Evolutionary conservation across 768 basidiomycete genomes (phyloP), one percentile per base, ranked within the genome.

Genomic region (Coprinopsis marcescibilis): DNA sequence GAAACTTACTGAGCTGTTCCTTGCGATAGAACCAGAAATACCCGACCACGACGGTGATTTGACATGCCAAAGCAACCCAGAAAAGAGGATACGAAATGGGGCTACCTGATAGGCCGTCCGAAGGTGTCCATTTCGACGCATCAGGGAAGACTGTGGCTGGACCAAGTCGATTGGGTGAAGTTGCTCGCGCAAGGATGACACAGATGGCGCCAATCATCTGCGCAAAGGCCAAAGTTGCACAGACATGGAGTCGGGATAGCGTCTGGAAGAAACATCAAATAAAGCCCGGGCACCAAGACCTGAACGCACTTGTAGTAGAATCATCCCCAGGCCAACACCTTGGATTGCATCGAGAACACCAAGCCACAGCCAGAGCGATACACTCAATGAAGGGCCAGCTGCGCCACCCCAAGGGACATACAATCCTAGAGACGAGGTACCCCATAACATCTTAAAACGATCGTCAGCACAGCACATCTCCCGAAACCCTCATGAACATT

Each of bases 21-120:
- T 90, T 92, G 64, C 92, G 82, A 67, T 94, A 95, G 79, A 95
- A 94, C 89, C 89, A 89, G 73, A 93, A 92, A 70, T 95, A 95
- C 17, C 92, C 92, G 50, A 83, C 65, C 48, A 94, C 89, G 59
- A 95, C 91, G 54, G 92, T 64, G 45, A 95, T 59, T 61, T 91
- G 89, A 61, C 81, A 87, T 5, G 80, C 56, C 46, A 89, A 69
- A 37, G 89, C 89, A 42, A 93, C 65, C 92, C 92, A 95, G 73
- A 95, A 95, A 36, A 87, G 75, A 45, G 89, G 83, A 13, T 77
- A 72, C 15, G 85, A 87, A 78, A 91, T 82, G 17, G 89, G 89
- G 56, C 89, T 90, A 52, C 81, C 81, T 72, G 52, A 43, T 29
- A 25, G 19, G 19, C 86, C 88, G 5, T 83, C 68, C 17, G 72